Evolutionary conservation across 306 rosid genomes (phyloP).

Genomic region (Geum urbanum): DNA sequence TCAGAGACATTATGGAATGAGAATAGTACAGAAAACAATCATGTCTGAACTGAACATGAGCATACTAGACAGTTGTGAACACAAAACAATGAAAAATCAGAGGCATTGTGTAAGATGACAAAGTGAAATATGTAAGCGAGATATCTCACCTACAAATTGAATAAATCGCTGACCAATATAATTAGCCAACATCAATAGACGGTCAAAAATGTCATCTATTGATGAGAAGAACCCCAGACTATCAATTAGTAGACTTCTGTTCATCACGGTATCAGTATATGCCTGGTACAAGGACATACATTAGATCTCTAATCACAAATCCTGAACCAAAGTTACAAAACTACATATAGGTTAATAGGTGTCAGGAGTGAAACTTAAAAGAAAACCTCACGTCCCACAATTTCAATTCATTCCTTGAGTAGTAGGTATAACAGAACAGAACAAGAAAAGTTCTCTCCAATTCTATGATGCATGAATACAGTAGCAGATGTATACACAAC

Average conservation of each 20-base stretch:
- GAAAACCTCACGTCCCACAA: neutral
- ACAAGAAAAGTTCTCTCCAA: no score
- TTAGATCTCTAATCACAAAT: constrained; percentile 10
- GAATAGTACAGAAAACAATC: constrained; percentile 1
- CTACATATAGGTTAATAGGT: neutral
- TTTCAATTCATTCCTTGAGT: no score
- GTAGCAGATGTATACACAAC: no score
- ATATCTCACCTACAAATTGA: constrained; percentile 49
- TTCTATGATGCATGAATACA: no score
- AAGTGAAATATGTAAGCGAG: neutral
- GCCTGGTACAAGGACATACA: constrained; percentile 36
- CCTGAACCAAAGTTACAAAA: constrained; percentile 13
- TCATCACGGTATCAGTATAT: constrained; percentile 28
- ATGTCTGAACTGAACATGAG: neutral
- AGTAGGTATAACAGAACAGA: no score
- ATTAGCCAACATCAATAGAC: constrained; percentile 44
- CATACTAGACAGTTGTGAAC: neutral
- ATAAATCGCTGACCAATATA: constrained; percentile 43
- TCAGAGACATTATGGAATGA: constrained; percentile 18
- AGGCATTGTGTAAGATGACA: neutral
- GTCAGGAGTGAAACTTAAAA: neutral
- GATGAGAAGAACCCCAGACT: constrained; percentile 28
- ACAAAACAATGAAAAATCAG: neutral
- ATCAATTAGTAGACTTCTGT: constrained; percentile 15
- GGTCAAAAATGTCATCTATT: constrained; percentile 48